Evolutionary conservation across 306 rosid genomes (phyloP).

Genomic region (Cucurbita maxima): DNA sequence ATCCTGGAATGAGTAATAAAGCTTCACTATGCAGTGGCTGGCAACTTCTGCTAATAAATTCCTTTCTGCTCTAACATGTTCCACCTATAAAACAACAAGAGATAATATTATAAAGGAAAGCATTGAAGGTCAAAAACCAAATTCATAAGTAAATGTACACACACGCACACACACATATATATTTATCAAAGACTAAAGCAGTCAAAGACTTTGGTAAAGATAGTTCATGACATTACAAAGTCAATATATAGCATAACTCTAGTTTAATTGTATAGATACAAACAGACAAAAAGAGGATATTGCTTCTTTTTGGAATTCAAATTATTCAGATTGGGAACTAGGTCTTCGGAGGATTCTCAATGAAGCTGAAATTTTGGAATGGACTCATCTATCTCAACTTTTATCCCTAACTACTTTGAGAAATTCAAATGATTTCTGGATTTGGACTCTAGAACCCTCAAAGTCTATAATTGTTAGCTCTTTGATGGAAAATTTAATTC

Average conservation of each 20-base stretch:
- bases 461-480: neutral
- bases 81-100: constrained; percentile 41
- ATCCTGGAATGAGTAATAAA: constrained; percentile 96
- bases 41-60: constrained; percentile 97
- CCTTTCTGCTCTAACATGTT: constrained; percentile 98
- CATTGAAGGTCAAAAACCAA: neutral
- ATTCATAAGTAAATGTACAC: neutral
- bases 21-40: constrained; percentile 94
- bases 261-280: neutral
- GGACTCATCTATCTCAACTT: no score
- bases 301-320: neutral
- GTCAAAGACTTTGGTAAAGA: neutral
- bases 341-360: neutral
- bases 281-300: neutral
- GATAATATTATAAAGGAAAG: neutral
- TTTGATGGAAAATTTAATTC: neutral
- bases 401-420: neutral
- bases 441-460: neutral
- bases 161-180: neutral
- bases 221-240: neutral
- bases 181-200: neutral
- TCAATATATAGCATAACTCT: neutral
- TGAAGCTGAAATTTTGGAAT: no score
- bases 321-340: neutral
- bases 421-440: neutral